phyloP scores from a whole-genome alignment of 352 stramenopile genomes.

The Phytophthora litchii region DNA sequence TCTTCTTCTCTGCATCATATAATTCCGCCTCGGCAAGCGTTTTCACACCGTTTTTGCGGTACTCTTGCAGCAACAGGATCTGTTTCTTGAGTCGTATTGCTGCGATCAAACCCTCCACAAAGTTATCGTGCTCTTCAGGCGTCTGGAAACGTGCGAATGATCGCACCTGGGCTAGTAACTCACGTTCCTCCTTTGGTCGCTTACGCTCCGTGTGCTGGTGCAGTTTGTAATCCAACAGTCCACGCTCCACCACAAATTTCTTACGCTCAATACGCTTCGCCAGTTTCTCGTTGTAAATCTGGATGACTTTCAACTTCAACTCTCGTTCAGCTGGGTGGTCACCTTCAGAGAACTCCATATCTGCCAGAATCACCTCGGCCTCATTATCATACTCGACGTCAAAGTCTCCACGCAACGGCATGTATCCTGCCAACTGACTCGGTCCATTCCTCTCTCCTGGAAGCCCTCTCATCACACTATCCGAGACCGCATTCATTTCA shows the following conservation, averaged over 20 bases:
- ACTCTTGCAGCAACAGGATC: constrained; percentile 96
- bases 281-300: constrained; percentile 97
- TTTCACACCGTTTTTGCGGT: constrained; percentile 94
- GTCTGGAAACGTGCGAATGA: constrained; percentile 96
- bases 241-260: constrained; percentile 91
- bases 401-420: constrained; percentile 96
- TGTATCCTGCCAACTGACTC: constrained; percentile 90
- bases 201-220: constrained; percentile 92
- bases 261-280: constrained; percentile 93
- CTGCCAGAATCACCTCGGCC: constrained; percentile 94
- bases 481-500: constrained; percentile 26
- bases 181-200: constrained; percentile 94
- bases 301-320: constrained; percentile 96
- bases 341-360: constrained; percentile 96
- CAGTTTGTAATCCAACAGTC: constrained; percentile 93
- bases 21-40: constrained; percentile 94
- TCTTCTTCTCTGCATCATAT: constrained; percentile 95
- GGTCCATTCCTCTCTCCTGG: constrained; percentile 28
- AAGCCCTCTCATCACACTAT: constrained; percentile 19
- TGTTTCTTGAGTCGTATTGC: constrained; percentile 94
- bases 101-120: constrained; percentile 91
- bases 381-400: constrained; percentile 99
- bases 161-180: constrained; percentile 93
- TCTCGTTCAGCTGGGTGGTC: constrained; percentile 90
- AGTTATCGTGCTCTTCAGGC: constrained; percentile 92